Percentiles rank a stretch among this genome's conserved stretches.
phyloP scores from a whole-genome alignment of 2,329 filamentous ascomycete genomes.

The Venturiaceae sp. region DNA sequence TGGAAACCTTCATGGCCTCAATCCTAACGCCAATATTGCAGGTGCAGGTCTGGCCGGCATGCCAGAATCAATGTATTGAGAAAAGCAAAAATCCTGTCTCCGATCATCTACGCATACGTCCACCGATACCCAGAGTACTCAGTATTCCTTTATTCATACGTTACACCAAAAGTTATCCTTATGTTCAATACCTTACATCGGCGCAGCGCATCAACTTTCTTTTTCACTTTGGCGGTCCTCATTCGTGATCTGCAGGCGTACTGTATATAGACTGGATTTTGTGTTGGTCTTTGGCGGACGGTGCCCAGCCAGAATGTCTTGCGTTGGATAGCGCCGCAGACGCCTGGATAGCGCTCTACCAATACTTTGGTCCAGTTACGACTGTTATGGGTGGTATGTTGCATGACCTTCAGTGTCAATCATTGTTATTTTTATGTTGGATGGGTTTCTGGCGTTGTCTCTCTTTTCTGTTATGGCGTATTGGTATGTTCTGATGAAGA shows the following conservation, averaged over 20 bases:
- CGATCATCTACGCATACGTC: too few species aligned
- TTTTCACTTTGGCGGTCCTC: background rate
- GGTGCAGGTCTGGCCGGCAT: conserved; percentile 46
- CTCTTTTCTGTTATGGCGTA: background rate
- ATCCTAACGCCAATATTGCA: conserved; percentile 37
- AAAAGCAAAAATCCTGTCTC: background rate
- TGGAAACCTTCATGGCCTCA: conserved; percentile 19
- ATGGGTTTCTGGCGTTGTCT: background rate
- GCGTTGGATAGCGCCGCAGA: background rate
- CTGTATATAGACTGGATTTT: background rate
- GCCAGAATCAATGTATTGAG: background rate
- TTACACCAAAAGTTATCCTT: background rate
- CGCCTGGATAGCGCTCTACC: background rate
- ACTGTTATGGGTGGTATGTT: background rate
- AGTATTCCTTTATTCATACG: background rate
- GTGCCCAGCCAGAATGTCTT: background rate
- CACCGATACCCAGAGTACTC: background rate
- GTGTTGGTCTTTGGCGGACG: background rate
- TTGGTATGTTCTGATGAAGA: background rate
- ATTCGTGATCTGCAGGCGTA: background rate
- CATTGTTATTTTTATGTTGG: background rate
- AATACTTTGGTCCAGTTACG: too few species aligned
- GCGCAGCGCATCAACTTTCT: background rate
- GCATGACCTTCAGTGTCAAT: background rate
- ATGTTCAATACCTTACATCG: background rate